phyloP scores from a whole-genome alignment of 2,329 filamentous ascomycete species.

The Botrytis fabae region DNA sequence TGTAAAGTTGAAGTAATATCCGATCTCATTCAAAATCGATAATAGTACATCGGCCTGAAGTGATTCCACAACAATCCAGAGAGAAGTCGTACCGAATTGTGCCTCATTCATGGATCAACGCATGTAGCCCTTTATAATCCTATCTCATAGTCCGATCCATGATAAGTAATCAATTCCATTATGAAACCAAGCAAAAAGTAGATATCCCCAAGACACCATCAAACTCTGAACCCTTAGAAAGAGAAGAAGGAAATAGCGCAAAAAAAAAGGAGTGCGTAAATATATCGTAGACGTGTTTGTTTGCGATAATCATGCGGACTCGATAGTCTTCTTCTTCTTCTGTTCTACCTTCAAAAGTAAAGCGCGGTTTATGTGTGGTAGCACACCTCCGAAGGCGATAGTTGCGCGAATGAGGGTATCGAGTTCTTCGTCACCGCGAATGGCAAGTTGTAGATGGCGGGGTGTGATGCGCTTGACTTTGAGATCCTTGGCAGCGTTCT shows the following conservation, averaged over 20 bases:
- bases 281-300: conserved; percentile 1
- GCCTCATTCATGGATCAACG: not conserved
- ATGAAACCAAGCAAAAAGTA: conserved; percentile 23
- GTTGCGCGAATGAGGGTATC: conserved; percentile 97
- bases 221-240: conserved; percentile 18
- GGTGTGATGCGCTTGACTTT: conserved; percentile 99
- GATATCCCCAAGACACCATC: conserved; percentile 23
- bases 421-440: conserved; percentile 96
- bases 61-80: conserved; percentile 12
- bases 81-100: not conserved
- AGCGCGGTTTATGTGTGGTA: conserved; percentile 98
- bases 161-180: conserved; percentile 19
- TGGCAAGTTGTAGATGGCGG: conserved; percentile 94
- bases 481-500: conserved; percentile 98
- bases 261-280: conserved; percentile 18
- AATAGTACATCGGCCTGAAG: conserved; percentile 8
- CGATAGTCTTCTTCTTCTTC: conserved; percentile 77
- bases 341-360: conserved; percentile 94
- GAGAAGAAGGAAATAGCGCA: conserved; percentile 16
- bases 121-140: conserved; percentile 15
- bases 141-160: conserved; percentile 19
- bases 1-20: conserved; percentile 16
- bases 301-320: conserved; percentile 37
- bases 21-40: conserved; percentile 18
- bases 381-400: conserved; percentile 96